Base-by-base conservation (phyloP, 495 filamentous ascomycete species). In the Aspergillus biplanus region DNA sequence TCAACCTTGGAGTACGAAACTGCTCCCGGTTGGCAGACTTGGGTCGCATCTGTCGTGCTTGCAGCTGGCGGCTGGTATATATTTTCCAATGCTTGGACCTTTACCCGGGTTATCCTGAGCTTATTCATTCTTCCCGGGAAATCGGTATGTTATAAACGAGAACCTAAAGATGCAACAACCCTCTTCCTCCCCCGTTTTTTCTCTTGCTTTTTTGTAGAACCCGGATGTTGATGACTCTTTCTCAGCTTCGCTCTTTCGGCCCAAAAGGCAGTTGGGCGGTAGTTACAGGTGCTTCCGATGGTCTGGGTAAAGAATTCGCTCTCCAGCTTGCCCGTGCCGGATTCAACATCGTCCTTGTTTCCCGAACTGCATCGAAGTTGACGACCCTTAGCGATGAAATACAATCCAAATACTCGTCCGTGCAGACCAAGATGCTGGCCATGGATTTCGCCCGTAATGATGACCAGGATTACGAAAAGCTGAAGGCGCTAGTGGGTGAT, bases 291-390 rank as follows among this genome's bases (percentile, higher is more conserved):
- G 95, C 96, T 59, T 97, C 92, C 12, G 95, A 98, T 79, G 96
- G 96, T 65, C 86, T 99, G 58, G 96, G 96, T 69, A 97, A 97
- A 80, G 95, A 98, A 82, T 99, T 90, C 72, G 91, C 94, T 52
- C 80, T 90, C 60, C 92, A 97, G 72, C 87, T 98, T 59, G 92
- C 95, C n/a, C 79, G 82, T 39, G 90, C 92, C 70, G 93, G 93
- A 65, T 98, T 93, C 85, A 97, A 97, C 76, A 74, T 97, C 58
- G 76, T 98, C 35, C 91, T 99, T 59, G 87, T 99, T 61, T 97
- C 96, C 7, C 95, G 96, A 52, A 98, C 96, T 27, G 83, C 89
- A 65, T 91, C 90, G 31, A 99, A 99, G 75, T 87, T 99, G 59
- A 84, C 89, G 54, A 69, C 86, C 4, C 84, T 99, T 33, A 87